phyloP scores from a whole-genome alignment of 164 flowering plant genomes.

The Magnolia changhungtana region DNA sequence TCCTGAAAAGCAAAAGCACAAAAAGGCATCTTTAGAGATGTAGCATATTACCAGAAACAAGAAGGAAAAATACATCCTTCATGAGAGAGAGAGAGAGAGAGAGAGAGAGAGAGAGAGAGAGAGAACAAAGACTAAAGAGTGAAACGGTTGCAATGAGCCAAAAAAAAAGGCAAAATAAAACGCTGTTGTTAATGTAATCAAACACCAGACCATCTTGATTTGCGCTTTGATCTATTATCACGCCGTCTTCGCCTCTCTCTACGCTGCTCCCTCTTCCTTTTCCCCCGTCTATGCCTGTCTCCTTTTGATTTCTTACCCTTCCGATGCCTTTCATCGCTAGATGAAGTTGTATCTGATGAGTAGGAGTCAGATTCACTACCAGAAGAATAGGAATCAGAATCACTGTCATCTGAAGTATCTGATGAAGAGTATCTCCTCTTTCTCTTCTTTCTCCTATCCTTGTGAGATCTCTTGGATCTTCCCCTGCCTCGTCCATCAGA shows the following conservation, averaged over 20 bases:
- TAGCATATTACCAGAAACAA: background rate
- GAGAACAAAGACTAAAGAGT: background rate
- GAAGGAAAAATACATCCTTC: background rate
- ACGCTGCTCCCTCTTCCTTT: conserved; percentile 50
- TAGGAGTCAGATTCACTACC: conserved; percentile 62
- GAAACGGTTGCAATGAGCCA: background rate
- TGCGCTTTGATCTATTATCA: conserved; percentile 65
- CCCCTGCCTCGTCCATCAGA: conserved; percentile 45
- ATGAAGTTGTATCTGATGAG: conserved; percentile 19
- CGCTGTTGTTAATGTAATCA: background rate
- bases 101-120: background rate
- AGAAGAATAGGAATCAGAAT: conserved; percentile 14
- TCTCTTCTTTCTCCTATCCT: conserved; percentile 48
- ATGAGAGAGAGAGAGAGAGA: background rate
- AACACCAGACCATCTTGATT: conserved; percentile 61
- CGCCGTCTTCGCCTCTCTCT: conserved; percentile 64
- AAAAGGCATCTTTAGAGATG: background rate
- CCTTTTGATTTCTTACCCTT: conserved; percentile 52
- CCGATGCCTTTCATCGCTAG: conserved; percentile 74
- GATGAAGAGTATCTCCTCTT: conserved; percentile 64
- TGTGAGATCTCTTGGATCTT: conserved; percentile 70
- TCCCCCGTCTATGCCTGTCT: conserved; percentile 56
- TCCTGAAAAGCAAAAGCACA: conserved; percentile 26
- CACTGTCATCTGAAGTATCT: conserved; percentile 40
- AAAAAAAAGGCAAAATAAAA: background rate